phyloP scores from a whole-genome alignment of 495 filamentous ascomycete genomes.

The Hypoxylon cercidicola region DNA sequence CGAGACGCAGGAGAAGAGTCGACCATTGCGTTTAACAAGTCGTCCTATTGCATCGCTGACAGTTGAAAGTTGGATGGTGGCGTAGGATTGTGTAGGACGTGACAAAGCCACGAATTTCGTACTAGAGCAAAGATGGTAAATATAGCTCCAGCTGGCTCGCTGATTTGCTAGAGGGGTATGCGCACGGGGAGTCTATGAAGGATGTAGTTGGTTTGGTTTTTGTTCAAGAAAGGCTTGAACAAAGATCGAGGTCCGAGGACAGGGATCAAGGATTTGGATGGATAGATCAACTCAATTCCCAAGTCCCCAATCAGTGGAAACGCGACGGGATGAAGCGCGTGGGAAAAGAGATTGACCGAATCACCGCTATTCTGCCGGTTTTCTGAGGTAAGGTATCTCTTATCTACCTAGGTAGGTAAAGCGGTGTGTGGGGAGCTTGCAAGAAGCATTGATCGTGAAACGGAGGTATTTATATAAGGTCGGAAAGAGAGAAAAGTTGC shows the following conservation, averaged over 20 bases:
- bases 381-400: neutral
- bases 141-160: too few species aligned
- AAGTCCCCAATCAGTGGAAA: neutral
- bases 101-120: neutral
- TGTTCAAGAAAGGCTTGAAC: neutral
- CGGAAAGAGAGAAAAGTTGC: too few species aligned
- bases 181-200: too few species aligned
- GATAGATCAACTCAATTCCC: constrained; percentile 22
- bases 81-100: constrained; percentile 2
- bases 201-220: too few species aligned
- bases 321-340: constrained; percentile 9
- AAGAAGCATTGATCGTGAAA: too few species aligned
- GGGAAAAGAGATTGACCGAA: constrained; percentile 32
- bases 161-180: too few species aligned
- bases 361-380: constrained; percentile 14
- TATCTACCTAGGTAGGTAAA: neutral
- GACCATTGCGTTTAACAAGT: constrained; percentile 45
- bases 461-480: too few species aligned
- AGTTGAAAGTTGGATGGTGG: neutral
- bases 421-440: constrained; percentile 4
- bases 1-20: constrained; percentile 50
- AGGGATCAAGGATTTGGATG: constrained; percentile 11
- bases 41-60: constrained; percentile 32
- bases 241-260: constrained; percentile 20
- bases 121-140: too few species aligned